Percentiles rank a stretch among this genome's conserved stretches.
Conservation (phyloP, 805 yeast species). For the Dipodascopsis uninucleata region DNA sequence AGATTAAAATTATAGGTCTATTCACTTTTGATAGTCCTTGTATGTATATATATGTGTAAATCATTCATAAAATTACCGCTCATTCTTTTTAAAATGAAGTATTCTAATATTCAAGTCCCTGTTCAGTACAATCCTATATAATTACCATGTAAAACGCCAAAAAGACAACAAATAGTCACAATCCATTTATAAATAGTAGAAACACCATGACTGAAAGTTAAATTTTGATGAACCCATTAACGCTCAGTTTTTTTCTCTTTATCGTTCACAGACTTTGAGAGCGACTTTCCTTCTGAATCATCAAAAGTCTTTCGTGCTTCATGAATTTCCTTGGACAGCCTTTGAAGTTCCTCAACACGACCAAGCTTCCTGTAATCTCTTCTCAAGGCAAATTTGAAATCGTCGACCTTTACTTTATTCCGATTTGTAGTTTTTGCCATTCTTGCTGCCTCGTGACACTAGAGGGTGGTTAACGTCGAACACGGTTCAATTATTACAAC, state of each 20-base stretch:
- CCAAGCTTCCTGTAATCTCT: constrained; percentile 65
- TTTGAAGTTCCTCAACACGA: constrained; percentile 61
- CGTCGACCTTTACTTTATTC: constrained; percentile 65
- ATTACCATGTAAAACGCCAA: too few relatives aligned
- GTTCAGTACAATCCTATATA: too few relatives aligned
- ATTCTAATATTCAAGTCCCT: too few relatives aligned
- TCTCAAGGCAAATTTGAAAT: constrained; percentile 65
- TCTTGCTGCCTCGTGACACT: constrained; percentile 51
- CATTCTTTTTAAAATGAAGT: too few relatives aligned
- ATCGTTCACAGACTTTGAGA: constrained; percentile 33
- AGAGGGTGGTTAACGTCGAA: not conserved
- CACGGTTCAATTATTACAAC: not conserved
- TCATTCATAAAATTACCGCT: too few relatives aligned
- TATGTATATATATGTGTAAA: too few relatives aligned
- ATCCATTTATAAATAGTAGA: not conserved
- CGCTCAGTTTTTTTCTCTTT: constrained; percentile 29
- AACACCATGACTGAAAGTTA: not conserved
- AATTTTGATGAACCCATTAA: constrained; percentile 25
- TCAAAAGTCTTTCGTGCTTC: constrained; percentile 68
- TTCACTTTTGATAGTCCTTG: too few relatives aligned
- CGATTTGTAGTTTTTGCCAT: constrained; percentile 52
- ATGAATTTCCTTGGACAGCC: constrained; percentile 56
- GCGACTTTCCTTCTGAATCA: constrained; percentile 48
- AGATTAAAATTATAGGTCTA: too few relatives aligned
- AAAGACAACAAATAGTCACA: too few relatives aligned